Evolutionary conservation across 305 asterid genomes (phyloP).

Genomic region (Rubia balearica): DNA sequence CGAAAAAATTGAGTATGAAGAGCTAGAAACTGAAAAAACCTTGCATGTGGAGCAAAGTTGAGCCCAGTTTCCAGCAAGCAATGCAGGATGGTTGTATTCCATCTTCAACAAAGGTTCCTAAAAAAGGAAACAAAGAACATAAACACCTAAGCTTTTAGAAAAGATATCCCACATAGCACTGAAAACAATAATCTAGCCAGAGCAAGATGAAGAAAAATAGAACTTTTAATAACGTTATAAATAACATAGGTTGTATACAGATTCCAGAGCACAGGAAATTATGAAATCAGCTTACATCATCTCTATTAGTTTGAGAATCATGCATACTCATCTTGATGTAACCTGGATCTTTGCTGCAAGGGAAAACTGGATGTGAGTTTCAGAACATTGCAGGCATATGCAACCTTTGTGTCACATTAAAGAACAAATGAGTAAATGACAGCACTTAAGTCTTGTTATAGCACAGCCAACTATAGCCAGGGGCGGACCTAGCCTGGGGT

Average conservation of each 20-base stretch:
- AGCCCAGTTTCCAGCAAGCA: constrained; percentile 93
- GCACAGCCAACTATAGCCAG: neutral
- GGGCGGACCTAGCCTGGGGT: no score
- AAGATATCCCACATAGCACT: constrained; percentile 6
- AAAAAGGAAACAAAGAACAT: constrained; percentile 6
- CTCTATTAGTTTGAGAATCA: constrained; percentile 60
- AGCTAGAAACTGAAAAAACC: constrained; percentile 34
- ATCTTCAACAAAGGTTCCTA: constrained; percentile 88
- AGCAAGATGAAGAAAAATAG: neutral
- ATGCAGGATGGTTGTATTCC: constrained; percentile 77
- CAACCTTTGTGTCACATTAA: neutral
- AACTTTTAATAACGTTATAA: neutral
- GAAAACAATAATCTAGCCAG: constrained; percentile 4
- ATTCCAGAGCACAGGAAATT: constrained; percentile 1
- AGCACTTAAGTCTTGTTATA: neutral
- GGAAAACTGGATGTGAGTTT: neutral
- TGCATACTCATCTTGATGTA: constrained; percentile 56
- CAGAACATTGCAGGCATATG: constrained; percentile 9
- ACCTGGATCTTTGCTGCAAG: constrained; percentile 95
- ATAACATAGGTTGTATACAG: neutral
- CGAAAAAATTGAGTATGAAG: constrained; percentile 4
- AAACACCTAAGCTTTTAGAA: neutral
- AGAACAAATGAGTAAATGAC: neutral
- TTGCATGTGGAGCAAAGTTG: constrained; percentile 98
- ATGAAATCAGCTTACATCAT: constrained; percentile 55